Evolutionary conservation across 495 filamentous ascomycete species (phyloP), one percentile per base, ranked within the genome.

Genomic region (Aeminium ludgeri): DNA sequence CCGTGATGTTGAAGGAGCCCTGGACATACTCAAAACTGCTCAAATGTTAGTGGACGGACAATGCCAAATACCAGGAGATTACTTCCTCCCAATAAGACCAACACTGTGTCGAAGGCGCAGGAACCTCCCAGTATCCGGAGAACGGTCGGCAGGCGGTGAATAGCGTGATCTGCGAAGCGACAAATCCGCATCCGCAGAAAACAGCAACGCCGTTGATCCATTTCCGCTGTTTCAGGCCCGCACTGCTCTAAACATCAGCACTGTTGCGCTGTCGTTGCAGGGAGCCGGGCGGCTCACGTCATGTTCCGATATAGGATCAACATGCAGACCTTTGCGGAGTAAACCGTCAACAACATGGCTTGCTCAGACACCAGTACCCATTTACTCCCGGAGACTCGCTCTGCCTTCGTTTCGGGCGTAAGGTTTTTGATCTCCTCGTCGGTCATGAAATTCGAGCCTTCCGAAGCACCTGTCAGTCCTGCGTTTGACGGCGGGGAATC

Each of bases 11-110:
- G 55, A 69, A 69, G 36, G 49, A 48, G 3, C 53, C 63, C 48
- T 71, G 60, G 6, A 68, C 51, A 47, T 73, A 68, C 43, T 64
- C 61, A 50, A 70, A 71, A 49, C 68, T 55, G 31, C 23, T n/a
- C n/a, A n/a, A n/a, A n/a, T n/a, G n/a, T n/a, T n/a, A n/a, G n/a
- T n/a, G n/a, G n/a, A n/a, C n/a, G n/a, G n/a, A n/a, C n/a, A n/a
- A n/a, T n/a, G n/a, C n/a, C n/a, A n/a, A n/a, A n/a, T n/a, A n/a
- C n/a, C n/a, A n/a, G n/a, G n/a, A n/a, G n/a, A 8, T 25, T 3
- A 25, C 23, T 25, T 25, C 4, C 23, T 25, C 23, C 23, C 67
- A 61, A 38, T 65, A 70, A 8, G 62, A 60, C 7, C 59, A 63
- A 43, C 70, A 72, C 60, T 73, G 67, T 20, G 55, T 25, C 18